Evolutionary conservation across 179 eudicot species (phyloP).

Genomic region (Beta lomatogona): DNA sequence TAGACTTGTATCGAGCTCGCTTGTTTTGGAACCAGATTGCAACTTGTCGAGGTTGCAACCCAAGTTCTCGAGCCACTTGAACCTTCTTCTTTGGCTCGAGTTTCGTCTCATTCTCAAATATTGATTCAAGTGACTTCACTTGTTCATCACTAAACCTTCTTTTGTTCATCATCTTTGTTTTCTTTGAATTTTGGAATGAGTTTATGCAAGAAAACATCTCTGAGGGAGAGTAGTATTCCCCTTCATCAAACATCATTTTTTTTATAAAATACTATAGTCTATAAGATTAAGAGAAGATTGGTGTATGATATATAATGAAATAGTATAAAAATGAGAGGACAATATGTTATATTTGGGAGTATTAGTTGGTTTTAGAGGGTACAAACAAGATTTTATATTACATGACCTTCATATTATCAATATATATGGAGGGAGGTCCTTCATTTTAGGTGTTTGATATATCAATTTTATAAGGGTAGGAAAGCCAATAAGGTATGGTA

Average conservation of each 20-base stretch:
- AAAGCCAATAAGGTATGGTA: constrained; percentile 26
- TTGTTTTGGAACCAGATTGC: constrained; percentile 83
- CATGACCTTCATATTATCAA: background rate
- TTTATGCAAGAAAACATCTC: constrained; percentile 31
- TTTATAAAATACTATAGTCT: background rate
- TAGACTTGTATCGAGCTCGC: constrained; percentile 71
- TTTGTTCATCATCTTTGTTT: constrained; percentile 34
- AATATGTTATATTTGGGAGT: constrained; percentile 9
- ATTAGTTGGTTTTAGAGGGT: background rate
- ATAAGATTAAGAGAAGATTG: background rate
- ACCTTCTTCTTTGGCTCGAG: constrained; percentile 50
- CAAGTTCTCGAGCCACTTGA: constrained; percentile 57
- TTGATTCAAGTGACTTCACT: constrained; percentile 37
- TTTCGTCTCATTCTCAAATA: constrained; percentile 46
- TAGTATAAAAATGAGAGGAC: no score
- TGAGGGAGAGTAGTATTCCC: constrained; percentile 33
- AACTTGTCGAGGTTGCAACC: constrained; percentile 65
- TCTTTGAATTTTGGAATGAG: constrained; percentile 25
- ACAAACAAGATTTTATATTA: constrained; percentile 1
- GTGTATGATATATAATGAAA: background rate
- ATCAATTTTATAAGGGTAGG: constrained; percentile 13
- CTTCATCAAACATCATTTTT: constrained; percentile 38
- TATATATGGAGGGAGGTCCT: background rate
- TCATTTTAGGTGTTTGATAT: background rate
- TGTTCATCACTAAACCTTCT: constrained; percentile 47